Evolutionary conservation across 176 grass and related monocot species (phyloP).

Genomic region (Carex scoparia): DNA sequence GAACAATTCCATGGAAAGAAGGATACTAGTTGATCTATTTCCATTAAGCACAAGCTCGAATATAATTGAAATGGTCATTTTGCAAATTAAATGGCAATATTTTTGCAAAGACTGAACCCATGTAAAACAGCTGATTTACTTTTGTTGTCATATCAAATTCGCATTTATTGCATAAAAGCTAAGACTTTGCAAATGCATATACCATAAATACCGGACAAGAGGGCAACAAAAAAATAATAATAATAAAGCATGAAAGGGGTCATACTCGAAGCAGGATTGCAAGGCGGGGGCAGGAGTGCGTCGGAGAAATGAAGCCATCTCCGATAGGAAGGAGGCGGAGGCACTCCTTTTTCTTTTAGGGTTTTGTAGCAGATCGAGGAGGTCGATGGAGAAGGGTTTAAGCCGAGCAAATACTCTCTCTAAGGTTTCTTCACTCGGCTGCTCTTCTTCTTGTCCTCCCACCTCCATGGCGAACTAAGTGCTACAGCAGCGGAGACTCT

Average conservation of each 20-base stretch:
- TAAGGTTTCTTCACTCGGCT: conserved; percentile 41
- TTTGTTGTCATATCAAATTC: neutral
- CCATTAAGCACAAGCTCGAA: neutral
- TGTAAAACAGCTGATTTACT: neutral
- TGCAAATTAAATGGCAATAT: neutral
- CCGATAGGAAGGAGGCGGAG: conserved; percentile 43
- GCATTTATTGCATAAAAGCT: neutral
- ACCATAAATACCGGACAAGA: neutral
- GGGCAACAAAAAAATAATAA: neutral
- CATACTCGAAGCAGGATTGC: conserved; percentile 73
- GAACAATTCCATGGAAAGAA: conserved; percentile 1
- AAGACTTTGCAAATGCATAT: neutral
- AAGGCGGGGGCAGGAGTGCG: conserved; percentile 38
- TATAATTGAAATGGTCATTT: neutral
- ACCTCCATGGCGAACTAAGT: neutral
- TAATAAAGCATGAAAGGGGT: neutral
- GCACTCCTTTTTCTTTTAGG: conserved; percentile 26
- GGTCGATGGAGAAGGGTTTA: conserved; percentile 65
- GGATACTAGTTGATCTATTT: neutral
- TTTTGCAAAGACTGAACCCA: neutral
- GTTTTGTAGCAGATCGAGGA: conserved; percentile 76
- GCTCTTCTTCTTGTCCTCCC: too few species aligned
- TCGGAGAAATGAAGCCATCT: conserved; percentile 60
- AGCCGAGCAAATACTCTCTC: conserved; percentile 53
- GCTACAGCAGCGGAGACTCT: too few species aligned